Percentiles rank a stretch among this genome's conserved stretches.
phyloP scores from a whole-genome alignment of 257 asterid genomes.

The Nyctanthes arbortristis region DNA sequence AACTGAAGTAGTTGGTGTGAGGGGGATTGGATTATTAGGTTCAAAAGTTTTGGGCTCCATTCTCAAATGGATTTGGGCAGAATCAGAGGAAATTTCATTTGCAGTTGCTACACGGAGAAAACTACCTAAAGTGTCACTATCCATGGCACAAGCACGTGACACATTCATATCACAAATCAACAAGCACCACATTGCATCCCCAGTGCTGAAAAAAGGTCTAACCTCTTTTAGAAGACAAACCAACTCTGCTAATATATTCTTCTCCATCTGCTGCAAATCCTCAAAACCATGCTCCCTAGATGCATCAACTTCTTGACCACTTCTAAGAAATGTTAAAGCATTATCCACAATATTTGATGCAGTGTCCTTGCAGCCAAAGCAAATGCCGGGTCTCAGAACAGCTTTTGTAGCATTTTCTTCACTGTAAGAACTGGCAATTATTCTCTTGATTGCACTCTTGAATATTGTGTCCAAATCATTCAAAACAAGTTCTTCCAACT shows the following conservation, averaged over 20 bases:
- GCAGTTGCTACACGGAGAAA: constrained; percentile 37
- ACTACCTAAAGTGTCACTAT: constrained; percentile 57
- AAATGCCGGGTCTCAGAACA: constrained; percentile 80
- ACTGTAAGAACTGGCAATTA: constrained; percentile 59
- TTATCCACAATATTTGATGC: constrained; percentile 92
- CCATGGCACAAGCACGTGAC: constrained; percentile 90
- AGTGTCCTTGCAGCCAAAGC: constrained; percentile 91
- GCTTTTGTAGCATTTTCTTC: constrained; percentile 77
- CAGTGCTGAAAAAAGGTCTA: constrained; percentile 85
- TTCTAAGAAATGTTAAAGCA: constrained; percentile 67
- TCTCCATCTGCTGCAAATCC: constrained; percentile 82
- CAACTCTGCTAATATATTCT: constrained; percentile 86
- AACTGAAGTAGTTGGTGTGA: constrained; percentile 43
- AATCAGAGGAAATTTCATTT: constrained; percentile 37
- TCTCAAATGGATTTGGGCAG: constrained; percentile 37
- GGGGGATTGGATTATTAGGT: constrained; percentile 38
- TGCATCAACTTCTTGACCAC: constrained; percentile 60
- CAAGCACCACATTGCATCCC: constrained; percentile 99
- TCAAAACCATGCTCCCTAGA: constrained; percentile 70
- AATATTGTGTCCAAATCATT: constrained; percentile 54
- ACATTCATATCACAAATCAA: constrained; percentile 90
- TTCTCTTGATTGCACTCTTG: constrained; percentile 59
- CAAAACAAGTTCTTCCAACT: constrained; percentile 64
- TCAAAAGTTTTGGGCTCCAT: constrained; percentile 49
- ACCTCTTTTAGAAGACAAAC: constrained; percentile 86